phyloP scores from a whole-genome alignment of 164 flowering plant species.

The Taxillus chinensis region DNA sequence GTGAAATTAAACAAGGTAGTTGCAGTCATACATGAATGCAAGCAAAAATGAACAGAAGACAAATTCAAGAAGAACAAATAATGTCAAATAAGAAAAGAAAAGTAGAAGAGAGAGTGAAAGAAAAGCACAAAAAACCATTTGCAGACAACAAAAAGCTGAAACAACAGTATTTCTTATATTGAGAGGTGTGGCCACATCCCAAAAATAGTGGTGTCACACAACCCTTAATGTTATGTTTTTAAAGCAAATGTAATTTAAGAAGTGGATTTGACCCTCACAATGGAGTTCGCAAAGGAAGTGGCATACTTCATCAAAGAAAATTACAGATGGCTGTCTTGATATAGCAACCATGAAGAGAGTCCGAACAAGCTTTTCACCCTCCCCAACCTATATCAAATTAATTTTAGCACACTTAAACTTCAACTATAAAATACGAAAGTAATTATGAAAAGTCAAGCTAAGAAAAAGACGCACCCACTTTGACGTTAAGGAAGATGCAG shows the following conservation, averaged over 20 bases:
- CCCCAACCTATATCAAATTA: slow-evolving; percentile 65
- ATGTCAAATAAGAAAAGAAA: neutral
- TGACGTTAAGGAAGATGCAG: slow-evolving; percentile 95
- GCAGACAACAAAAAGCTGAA: neutral
- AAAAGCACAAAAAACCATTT: no score
- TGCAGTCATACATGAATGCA: neutral
- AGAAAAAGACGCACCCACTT: slow-evolving; percentile 72
- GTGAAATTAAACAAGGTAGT: no score
- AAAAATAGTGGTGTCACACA: no score
- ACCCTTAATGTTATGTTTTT: no score
- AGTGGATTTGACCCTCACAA: neutral
- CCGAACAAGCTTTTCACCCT: slow-evolving; percentile 95
- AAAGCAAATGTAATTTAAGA: neutral
- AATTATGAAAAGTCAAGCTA: neutral
- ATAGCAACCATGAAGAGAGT: slow-evolving; percentile 92
- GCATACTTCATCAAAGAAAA: slow-evolving; percentile 91
- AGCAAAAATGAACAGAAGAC: neutral
- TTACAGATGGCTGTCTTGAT: slow-evolving; percentile 90
- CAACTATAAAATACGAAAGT: neutral
- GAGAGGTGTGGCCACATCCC: no score
- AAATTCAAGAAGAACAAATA: neutral
- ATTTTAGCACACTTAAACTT: slow-evolving; percentile 3
- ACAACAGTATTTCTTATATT: no score
- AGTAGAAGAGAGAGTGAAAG: neutral
- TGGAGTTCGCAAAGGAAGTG: slow-evolving; percentile 5